Evolutionary conservation across 2,329 filamentous ascomycete species (phyloP).

Genomic region (Ustulina deusta): DNA sequence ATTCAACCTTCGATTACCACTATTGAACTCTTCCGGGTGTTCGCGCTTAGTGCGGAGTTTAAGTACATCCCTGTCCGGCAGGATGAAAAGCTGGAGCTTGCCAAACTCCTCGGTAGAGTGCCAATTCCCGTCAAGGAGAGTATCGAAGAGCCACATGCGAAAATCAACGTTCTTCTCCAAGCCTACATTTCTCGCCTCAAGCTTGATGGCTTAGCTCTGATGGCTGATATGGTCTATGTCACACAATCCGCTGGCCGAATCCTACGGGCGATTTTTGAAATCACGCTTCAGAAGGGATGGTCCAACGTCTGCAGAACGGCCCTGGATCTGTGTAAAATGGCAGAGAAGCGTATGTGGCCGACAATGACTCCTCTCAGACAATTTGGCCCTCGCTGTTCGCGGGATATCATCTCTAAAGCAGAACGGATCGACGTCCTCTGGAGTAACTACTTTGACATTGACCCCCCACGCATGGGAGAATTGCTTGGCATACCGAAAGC

Average conservation of each 20-base stretch:
- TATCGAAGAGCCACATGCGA: constrained; percentile 95
- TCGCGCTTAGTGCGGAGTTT: constrained; percentile 96
- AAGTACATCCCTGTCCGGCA: constrained; percentile 98
- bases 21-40: constrained; percentile 96
- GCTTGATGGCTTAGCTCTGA: constrained; percentile 91
- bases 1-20: constrained; percentile 92
- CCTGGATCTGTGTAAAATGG: constrained; percentile 97
- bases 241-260: constrained; percentile 98
- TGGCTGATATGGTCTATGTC: constrained; percentile 99
- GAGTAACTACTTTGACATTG: constrained; percentile 94
- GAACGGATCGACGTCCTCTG: constrained; percentile 96
- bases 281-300: constrained; percentile 97
- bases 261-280: constrained; percentile 94
- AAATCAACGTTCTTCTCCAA: constrained; percentile 97
- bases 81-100: constrained; percentile 96
- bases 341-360: constrained; percentile 99
- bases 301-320: constrained; percentile 91
- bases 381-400: constrained; percentile 79
- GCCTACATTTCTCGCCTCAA: constrained; percentile 96
- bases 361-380: constrained; percentile 97
- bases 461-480: constrained; percentile 96
- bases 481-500: constrained; percentile 90
- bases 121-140: constrained; percentile 98
- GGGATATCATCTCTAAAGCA: constrained; percentile 89
- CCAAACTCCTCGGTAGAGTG: constrained; percentile 88